Base-by-base conservation (phyloP, 1,139 yeast species). In the Kurtzmaniella quercitrusa region DNA sequence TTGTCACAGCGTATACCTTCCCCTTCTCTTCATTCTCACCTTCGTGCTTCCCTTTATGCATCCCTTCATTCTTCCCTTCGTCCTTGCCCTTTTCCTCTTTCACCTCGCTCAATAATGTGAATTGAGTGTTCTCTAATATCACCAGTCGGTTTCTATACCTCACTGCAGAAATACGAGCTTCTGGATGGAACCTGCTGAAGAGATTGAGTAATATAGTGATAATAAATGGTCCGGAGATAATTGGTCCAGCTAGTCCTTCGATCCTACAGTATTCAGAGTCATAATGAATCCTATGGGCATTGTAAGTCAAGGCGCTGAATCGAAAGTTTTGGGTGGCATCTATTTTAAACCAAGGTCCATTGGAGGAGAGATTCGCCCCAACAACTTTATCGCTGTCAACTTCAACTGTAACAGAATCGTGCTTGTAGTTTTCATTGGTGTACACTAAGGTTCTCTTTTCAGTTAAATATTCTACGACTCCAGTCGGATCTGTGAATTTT, bases 191-290 rank as follows among this genome's bases (percentile, higher is more conserved):
- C 4, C 46, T 43, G 12, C 52, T 56, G 51, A 75, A 69, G 76
- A 79, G 82, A 46, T 77, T 75, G 38, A 86, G 57, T 15, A 79
- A 50, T 38, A 86, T 51, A 2, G 85, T 80, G 1, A 86, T 76
- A 49, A 85, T 68, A 41, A 90, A 67, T 0, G 98, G 97, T 0
- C 96, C 98, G 39, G 87, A 96, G 0, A 85, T 84, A 0, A 93
- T 65, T 1, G 82, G 58, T 34, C 70, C 70, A 0, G 83, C 81
- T 41, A 88, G 76, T 0, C 77, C 73, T 55, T 93, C 98, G 1
- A 57, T 55, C 5, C 49, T 57, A 21, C 86, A 72, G 56, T 87
- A 87, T 1, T 52, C 53, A 2, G 63, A 62, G 55, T 87, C 87
- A 58, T 80, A 80, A 60, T 93, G 98, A 38, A 93, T 87, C 46